phyloP scores from a whole-genome alignment of 1,284 basidiomycete genomes.

The Leccinum pachyderme region DNA sequence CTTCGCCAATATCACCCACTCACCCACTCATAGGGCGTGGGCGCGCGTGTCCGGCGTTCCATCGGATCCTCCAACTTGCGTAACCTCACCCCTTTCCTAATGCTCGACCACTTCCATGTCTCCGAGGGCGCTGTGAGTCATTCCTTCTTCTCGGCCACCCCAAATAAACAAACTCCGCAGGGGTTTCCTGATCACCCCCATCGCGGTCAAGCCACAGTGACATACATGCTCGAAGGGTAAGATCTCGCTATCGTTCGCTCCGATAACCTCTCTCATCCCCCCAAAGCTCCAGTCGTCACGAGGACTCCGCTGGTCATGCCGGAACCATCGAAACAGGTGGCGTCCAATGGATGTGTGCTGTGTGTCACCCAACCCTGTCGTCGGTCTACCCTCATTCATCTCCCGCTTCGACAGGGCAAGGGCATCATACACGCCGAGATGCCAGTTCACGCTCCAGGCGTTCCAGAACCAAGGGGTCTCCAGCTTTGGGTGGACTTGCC shows the following conservation, averaged over 20 bases:
- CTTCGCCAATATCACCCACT: background rate
- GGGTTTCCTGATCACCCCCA: slow-evolving; percentile 87
- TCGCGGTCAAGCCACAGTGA: slow-evolving; percentile 84
- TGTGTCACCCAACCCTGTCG: slow-evolving; percentile 33
- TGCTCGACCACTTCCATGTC: slow-evolving; percentile 80
- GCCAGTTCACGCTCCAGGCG: slow-evolving; percentile 74
- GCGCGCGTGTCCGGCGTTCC: slow-evolving; percentile 84
- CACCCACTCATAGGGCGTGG: slow-evolving; percentile 61
- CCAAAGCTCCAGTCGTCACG: slow-evolving; percentile 71
- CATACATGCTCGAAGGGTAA: slow-evolving; percentile 86
- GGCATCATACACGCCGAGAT: slow-evolving; percentile 87
- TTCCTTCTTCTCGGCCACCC: background rate
- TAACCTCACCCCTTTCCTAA: slow-evolving; percentile 89
- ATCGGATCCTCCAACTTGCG: slow-evolving; percentile 77
- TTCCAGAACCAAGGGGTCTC: slow-evolving; percentile 73
- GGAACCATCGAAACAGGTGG: slow-evolving; percentile 83
- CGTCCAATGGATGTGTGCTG: slow-evolving; percentile 95
- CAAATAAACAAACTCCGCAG: slow-evolving; percentile 33
- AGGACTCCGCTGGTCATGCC: slow-evolving; percentile 89
- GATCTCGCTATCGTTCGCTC: slow-evolving; percentile 3
- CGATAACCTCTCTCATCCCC: background rate
- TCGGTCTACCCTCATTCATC: background rate
- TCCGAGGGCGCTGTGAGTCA: slow-evolving; percentile 56
- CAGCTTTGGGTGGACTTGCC: slow-evolving; percentile 97
- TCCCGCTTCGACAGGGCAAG: slow-evolving; percentile 29